Percentiles rank a stretch among this genome's conserved stretches.
Evolutionary conservation across 768 basidiomycete genomes (phyloP).

Genomic region (Xerocomus spinulosus): DNA sequence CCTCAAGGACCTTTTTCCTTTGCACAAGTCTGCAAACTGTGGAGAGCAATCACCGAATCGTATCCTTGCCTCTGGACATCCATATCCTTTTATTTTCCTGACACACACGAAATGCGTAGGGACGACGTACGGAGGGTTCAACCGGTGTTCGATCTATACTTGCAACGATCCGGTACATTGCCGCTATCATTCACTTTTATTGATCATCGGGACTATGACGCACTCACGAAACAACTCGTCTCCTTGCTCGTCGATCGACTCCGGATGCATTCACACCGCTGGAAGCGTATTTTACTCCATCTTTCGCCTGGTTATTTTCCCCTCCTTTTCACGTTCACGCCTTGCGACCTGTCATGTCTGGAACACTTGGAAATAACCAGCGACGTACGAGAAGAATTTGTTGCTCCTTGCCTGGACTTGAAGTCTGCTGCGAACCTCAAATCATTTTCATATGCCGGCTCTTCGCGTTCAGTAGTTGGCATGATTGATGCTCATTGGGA

Average conservation of each 20-base stretch:
- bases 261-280: slow-evolving; percentile 12
- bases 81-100: slow-evolving; percentile 14
- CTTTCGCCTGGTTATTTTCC: slow-evolving; percentile 8
- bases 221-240: slow-evolving; percentile 3
- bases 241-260: slow-evolving; percentile 13
- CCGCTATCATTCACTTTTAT: slow-evolving; percentile 17
- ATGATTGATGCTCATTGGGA: slow-evolving; percentile 9
- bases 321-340: slow-evolving; percentile 11
- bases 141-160: slow-evolving; percentile 2
- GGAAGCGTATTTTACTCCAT: slow-evolving; percentile 11
- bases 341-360: slow-evolving; percentile 9
- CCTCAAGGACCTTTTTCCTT: slow-evolving; percentile 9
- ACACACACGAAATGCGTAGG: not conserved
- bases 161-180: slow-evolving; percentile 9
- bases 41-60: slow-evolving; percentile 12
- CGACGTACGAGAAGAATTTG: not conserved
- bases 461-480: not conserved
- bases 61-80: slow-evolving; percentile 19
- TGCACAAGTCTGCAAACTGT: slow-evolving; percentile 15
- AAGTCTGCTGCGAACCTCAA: slow-evolving; percentile 8
- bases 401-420: slow-evolving; percentile 1
- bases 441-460: slow-evolving; percentile 14
- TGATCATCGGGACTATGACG: slow-evolving; percentile 10
- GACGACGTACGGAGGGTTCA: slow-evolving; percentile 2
- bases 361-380: slow-evolving; percentile 10